Percentiles rank a stretch among this genome's conserved stretches.
phyloP scores from a whole-genome alignment of 805 yeast genomes.

The Teunomyces tritomae region DNA sequence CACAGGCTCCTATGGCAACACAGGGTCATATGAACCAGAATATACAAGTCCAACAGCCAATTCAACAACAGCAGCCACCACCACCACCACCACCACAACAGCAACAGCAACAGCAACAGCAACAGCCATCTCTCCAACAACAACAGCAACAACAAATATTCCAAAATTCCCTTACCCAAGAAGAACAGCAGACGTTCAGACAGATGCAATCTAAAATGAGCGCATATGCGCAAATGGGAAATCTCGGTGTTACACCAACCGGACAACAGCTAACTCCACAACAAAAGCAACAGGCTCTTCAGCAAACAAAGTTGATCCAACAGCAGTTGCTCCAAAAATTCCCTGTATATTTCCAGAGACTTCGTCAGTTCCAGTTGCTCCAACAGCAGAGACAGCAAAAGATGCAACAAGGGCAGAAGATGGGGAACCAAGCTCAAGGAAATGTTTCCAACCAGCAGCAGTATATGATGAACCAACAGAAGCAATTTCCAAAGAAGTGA shows the following conservation, averaged over 20 bases:
- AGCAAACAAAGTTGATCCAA: constrained; percentile 35
- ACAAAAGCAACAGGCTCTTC: constrained; percentile 44
- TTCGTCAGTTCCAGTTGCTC: constrained; percentile 23
- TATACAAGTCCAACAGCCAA: constrained; percentile 16
- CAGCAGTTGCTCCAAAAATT: constrained; percentile 27
- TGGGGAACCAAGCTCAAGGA: not conserved
- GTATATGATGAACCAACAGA: constrained; percentile 3
- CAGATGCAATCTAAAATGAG: constrained; percentile 39
- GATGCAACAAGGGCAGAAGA: constrained; percentile 12
- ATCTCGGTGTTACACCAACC: constrained; percentile 43
- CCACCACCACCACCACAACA: constrained; percentile 22
- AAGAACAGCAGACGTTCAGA: constrained; percentile 41
- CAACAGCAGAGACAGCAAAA: constrained; percentile 23
- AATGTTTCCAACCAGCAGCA: constrained; percentile 3
- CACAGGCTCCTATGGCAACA: not conserved
- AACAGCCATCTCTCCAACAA: constrained; percentile 20
- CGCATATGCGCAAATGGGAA: constrained; percentile 42
- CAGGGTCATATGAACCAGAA: not conserved
- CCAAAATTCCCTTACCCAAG: constrained; percentile 38
- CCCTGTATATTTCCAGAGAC: constrained; percentile 25
- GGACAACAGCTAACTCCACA: constrained; percentile 39
- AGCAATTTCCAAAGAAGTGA: not conserved
- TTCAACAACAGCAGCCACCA: constrained; percentile 14
- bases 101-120: constrained; percentile 11
- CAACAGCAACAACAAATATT: constrained; percentile 47